phyloP scores from a whole-genome alignment of 306 rosid genomes.

The Prunus davidiana region DNA sequence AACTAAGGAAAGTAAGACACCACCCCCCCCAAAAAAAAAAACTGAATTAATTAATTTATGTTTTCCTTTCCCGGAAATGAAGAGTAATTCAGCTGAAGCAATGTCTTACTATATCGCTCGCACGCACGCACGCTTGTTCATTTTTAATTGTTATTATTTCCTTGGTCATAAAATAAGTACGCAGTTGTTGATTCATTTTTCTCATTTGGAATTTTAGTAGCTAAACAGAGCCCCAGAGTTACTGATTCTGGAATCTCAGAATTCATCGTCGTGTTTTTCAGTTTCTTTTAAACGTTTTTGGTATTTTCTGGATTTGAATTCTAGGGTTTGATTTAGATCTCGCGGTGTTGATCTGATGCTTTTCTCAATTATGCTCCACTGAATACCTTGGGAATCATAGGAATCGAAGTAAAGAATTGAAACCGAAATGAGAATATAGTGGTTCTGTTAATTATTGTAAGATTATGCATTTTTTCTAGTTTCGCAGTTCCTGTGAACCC shows the following conservation, averaged over 20 bases:
- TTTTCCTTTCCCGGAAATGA: neutral
- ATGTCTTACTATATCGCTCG: neutral
- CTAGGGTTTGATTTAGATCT: conserved; percentile 30
- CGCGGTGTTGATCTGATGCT: conserved; percentile 13
- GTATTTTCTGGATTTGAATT: conserved; percentile 14
- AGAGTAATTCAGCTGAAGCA: neutral
- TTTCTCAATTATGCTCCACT: neutral
- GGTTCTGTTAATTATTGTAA: neutral
- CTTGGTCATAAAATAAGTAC: neutral
- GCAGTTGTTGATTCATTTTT: neutral
- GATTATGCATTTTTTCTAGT: neutral
- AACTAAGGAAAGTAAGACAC: neutral
- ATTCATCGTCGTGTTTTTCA: neutral
- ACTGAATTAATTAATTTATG: neutral
- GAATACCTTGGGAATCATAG: neutral
- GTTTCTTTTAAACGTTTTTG: neutral
- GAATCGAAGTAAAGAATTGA: neutral
- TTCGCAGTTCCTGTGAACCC: neutral
- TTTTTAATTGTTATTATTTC: neutral
- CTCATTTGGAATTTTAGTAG: neutral
- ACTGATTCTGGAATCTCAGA: neutral
- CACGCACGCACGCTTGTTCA: neutral
- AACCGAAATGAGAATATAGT: neutral
- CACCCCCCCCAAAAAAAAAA: neutral
- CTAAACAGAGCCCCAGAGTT: conserved; percentile 3